Conservation (phyloP, 176 grass and related monocot genomes). For the Tillandsia leiboldiana region DNA sequence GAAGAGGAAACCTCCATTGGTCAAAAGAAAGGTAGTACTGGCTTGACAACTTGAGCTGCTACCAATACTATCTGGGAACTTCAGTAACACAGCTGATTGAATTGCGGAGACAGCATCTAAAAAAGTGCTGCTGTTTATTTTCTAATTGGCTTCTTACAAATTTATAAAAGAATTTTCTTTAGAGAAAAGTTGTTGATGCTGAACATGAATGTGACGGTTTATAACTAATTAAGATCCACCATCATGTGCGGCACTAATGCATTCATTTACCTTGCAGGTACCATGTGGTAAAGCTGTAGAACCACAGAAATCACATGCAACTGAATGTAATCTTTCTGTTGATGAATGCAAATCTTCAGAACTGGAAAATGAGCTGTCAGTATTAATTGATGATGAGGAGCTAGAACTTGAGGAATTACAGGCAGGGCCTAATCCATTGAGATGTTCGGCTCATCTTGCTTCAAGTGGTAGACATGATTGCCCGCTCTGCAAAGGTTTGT, state of each 20-base stretch:
- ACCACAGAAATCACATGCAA: constrained; percentile 30
- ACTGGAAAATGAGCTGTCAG: constrained; percentile 29
- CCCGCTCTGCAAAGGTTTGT: constrained; percentile 93
- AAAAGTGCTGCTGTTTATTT: not conserved
- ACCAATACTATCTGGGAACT: not conserved
- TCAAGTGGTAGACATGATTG: constrained; percentile 81
- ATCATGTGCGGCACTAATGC: not conserved
- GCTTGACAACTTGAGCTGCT: not conserved
- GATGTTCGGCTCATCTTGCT: constrained; percentile 81
- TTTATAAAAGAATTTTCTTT: no score
- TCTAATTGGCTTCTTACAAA: not conserved
- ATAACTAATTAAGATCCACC: no score
- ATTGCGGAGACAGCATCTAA: not conserved
- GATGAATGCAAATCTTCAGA: constrained; percentile 44
- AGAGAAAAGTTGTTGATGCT: no score
- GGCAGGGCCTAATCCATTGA: constrained; percentile 81
- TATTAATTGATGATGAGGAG: constrained; percentile 86
- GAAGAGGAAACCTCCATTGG: constrained; percentile 28
- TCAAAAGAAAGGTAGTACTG: constrained; percentile 54
- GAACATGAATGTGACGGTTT: no score
- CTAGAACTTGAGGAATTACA: constrained; percentile 86
- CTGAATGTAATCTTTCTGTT: constrained; percentile 69
- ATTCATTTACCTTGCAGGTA: constrained; percentile 35
- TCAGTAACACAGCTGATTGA: not conserved
- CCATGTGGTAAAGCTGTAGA: constrained; percentile 33